These are phyloP conservation scores for Suhomyces maxii DNA, from an alignment of 1,139 yeast species.

Conservation along the genomic window DNA sequence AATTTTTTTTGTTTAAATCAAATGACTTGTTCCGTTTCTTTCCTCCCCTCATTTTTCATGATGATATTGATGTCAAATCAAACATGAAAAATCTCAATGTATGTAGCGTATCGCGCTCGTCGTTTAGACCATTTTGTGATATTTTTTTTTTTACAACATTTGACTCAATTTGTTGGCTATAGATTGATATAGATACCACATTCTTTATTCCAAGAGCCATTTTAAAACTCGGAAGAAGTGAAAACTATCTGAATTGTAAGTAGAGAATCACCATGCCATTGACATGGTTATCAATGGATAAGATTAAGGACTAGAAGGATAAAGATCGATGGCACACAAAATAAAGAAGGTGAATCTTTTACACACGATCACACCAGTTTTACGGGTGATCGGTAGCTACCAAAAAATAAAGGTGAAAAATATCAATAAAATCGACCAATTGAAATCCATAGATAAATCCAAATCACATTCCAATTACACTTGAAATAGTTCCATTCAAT, in stretches of 20 bases:
- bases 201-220: slow-evolving; percentile 3
- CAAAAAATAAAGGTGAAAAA: no score
- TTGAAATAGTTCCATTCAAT: no score
- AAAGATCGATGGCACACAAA: neutral
- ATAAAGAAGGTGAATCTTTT: no score
- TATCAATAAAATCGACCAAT: no score
- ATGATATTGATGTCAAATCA: neutral
- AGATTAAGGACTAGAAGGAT: neutral
- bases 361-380: no score
- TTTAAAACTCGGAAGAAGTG: slow-evolving; percentile 4
- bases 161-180: slow-evolving; percentile 10
- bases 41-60: no score
- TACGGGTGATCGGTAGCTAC: no score
- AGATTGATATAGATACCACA: slow-evolving; percentile 2
- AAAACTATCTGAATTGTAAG: slow-evolving; percentile 6
- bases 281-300: no score
- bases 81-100: neutral
- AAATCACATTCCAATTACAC: no score
- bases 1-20: no score
- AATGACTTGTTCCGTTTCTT: no score
- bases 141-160: slow-evolving; percentile 7
- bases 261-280: neutral
- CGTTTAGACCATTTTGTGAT: slow-evolving; percentile 8
- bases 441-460: no score
- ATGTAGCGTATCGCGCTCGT: slow-evolving; percentile 5